Conservation (phyloP, 2,329 filamentous ascomycete species). For the Allantophomopsis cytisporea region DNA sequence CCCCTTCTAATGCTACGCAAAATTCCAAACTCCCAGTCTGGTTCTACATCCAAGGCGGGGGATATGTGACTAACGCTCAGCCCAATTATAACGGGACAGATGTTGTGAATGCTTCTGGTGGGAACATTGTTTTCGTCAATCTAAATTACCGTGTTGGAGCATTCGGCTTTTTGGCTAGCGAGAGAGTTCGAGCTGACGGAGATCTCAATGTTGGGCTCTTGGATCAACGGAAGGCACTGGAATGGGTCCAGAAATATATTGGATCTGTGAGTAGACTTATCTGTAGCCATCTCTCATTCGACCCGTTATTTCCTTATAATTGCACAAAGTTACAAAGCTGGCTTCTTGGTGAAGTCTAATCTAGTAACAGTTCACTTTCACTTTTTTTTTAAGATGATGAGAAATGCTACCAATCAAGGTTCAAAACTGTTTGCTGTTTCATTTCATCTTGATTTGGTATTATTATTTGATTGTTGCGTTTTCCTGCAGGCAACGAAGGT, state of each 20-base stretch:
- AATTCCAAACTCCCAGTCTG: constrained; percentile 34
- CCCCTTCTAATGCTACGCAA: constrained; percentile 23
- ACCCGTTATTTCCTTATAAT: too few relatives aligned
- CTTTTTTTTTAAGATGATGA: too few relatives aligned
- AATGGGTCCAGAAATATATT: constrained; percentile 50
- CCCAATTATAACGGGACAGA: constrained; percentile 35
- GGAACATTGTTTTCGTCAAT: constrained; percentile 39
- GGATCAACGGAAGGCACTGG: constrained; percentile 44
- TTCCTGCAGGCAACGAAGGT: too few relatives aligned
- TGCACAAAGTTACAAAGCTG: too few relatives aligned
- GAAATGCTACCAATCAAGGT: too few relatives aligned
- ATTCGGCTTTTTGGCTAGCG: constrained; percentile 47
- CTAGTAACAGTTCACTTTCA: too few relatives aligned
- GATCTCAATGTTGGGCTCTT: constrained; percentile 49
- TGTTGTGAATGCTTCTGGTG: constrained; percentile 27
- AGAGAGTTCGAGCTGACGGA: constrained; percentile 37
- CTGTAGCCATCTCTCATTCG: neutral
- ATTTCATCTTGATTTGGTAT: too few relatives aligned
- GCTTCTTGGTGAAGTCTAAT: too few relatives aligned
- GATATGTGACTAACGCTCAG: constrained; percentile 33
- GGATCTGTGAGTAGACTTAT: constrained; percentile 19
- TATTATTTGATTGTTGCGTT: too few relatives aligned
- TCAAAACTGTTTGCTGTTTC: too few relatives aligned
- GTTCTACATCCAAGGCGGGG: constrained; percentile 36
- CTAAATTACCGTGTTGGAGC: constrained; percentile 52